Conservation (phyloP, 371 early-diverging fungal species). For the Circinella minor region DNA sequence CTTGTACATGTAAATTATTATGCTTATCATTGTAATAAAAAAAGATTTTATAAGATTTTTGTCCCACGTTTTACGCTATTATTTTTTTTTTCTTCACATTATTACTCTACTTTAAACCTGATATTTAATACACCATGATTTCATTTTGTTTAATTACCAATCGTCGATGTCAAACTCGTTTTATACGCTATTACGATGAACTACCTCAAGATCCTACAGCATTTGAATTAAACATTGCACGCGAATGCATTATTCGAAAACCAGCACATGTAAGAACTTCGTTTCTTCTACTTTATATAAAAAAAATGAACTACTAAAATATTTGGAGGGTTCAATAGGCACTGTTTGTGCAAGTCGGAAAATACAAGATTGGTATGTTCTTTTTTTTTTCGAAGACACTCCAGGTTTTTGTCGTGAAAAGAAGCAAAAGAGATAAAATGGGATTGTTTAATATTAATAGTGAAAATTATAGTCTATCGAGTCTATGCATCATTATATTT, state of each 20-base stretch:
- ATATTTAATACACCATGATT: slow-evolving; percentile 16
- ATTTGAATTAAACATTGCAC: slow-evolving; percentile 41
- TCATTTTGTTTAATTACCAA: slow-evolving; percentile 49
- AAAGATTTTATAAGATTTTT: not conserved
- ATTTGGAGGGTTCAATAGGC: slow-evolving; percentile 9
- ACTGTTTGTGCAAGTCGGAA: slow-evolving; percentile 23
- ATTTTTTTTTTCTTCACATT: not conserved
- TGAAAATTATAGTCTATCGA: slow-evolving; percentile 33
- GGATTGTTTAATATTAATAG: no score
- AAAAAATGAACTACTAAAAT: not conserved
- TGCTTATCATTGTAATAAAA: not conserved
- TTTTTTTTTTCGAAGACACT: not conserved
- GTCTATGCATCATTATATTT: slow-evolving; percentile 50
- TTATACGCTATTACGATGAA: slow-evolving; percentile 41
- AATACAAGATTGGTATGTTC: slow-evolving; percentile 32
- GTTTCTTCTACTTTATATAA: not conserved
- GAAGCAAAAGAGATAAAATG: no score
- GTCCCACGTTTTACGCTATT: not conserved
- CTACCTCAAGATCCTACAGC: slow-evolving; percentile 27
- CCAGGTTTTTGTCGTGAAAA: no score
- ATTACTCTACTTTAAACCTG: not conserved
- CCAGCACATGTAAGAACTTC: slow-evolving; percentile 30
- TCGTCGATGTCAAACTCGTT: slow-evolving; percentile 50
- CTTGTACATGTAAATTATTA: slow-evolving; percentile 8
- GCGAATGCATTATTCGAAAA: slow-evolving; percentile 37